These are phyloP conservation scores for Gorgonomyces haynaldii DNA, from an alignment of 192 early-diverging fungal species.

Conservation along the genomic window DNA sequence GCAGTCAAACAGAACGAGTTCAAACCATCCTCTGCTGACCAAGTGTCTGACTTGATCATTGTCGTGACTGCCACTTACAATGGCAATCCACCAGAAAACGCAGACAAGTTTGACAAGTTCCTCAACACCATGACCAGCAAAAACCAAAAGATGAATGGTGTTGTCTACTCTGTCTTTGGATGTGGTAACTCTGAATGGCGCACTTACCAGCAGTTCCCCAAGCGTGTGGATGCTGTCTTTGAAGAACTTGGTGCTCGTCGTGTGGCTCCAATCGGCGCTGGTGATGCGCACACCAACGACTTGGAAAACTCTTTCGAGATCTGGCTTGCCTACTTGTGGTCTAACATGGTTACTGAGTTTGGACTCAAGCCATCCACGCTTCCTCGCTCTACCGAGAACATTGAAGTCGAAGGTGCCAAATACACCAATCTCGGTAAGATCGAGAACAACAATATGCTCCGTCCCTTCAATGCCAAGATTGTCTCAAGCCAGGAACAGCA, in stretches of 20 bases:
- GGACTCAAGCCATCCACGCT: background rate
- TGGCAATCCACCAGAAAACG: slow-evolving; percentile 44
- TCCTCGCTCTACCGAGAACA: background rate
- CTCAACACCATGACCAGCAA: slow-evolving; percentile 1
- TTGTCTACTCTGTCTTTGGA: slow-evolving; percentile 45
- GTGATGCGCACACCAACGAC: slow-evolving; percentile 26
- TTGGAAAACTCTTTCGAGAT: slow-evolving; percentile 6
- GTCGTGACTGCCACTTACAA: slow-evolving; percentile 37
- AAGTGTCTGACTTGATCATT: slow-evolving; percentile 12
- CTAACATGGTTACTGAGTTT: slow-evolving; percentile 1
- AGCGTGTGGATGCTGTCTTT: slow-evolving; percentile 22
- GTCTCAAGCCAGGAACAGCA: slow-evolving; percentile 29
- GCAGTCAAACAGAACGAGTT: slow-evolving; percentile 7
- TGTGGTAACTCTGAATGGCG: slow-evolving; percentile 49
- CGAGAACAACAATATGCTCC: slow-evolving; percentile 1
- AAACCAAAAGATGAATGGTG: slow-evolving; percentile 16
- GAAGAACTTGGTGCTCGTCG: slow-evolving; percentile 35
- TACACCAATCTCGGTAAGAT: too few relatives aligned
- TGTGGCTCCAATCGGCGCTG: slow-evolving; percentile 25
- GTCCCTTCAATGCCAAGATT: slow-evolving; percentile 16
- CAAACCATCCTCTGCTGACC: background rate
- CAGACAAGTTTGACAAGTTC: slow-evolving; percentile 27
- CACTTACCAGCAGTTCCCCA: slow-evolving; percentile 46
- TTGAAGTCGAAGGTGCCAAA: background rate
- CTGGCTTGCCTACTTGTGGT: slow-evolving; percentile 2